Conservation (phyloP, 805 yeast genomes). For the Candida nemodendra region DNA sequence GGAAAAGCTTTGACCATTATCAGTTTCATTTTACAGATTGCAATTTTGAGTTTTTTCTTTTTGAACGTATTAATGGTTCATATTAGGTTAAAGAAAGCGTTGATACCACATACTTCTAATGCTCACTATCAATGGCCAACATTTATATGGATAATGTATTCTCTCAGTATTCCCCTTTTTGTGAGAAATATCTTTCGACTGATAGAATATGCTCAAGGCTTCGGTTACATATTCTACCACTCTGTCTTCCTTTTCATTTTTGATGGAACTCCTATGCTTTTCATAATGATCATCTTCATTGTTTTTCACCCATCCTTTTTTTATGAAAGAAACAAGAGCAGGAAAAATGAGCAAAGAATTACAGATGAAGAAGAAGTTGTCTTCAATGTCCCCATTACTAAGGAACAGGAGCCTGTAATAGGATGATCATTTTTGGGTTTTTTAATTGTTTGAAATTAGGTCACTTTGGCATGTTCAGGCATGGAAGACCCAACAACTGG, state of each 20-base stretch:
- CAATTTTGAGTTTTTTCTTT: not conserved
- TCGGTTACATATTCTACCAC: slow-evolving; percentile 41
- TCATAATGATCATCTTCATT: slow-evolving; percentile 30
- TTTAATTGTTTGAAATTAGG: too few relatives aligned
- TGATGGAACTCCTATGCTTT: slow-evolving; percentile 45
- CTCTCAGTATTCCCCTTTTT: not conserved
- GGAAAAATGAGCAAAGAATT: too few relatives aligned
- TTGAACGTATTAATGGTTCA: not conserved
- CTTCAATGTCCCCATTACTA: too few relatives aligned
- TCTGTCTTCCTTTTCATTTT: not conserved
- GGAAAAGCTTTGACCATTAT: not conserved
- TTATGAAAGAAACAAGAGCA: too few relatives aligned
- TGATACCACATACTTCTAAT: not conserved
- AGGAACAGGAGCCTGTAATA: too few relatives aligned
- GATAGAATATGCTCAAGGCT: slow-evolving; percentile 57
- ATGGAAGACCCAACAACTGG: too few relatives aligned
- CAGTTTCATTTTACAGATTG: not conserved
- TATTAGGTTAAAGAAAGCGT: too few relatives aligned
- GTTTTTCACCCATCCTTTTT: not conserved
- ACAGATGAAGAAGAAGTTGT: too few relatives aligned
- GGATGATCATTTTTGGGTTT: too few relatives aligned
- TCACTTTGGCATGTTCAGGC: too few relatives aligned
- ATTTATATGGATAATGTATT: not conserved
- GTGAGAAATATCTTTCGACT: slow-evolving; percentile 21
- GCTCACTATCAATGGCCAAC: not conserved